phyloP scores from a whole-genome alignment of 129 eudicot species.

The Sambucus nigra region DNA sequence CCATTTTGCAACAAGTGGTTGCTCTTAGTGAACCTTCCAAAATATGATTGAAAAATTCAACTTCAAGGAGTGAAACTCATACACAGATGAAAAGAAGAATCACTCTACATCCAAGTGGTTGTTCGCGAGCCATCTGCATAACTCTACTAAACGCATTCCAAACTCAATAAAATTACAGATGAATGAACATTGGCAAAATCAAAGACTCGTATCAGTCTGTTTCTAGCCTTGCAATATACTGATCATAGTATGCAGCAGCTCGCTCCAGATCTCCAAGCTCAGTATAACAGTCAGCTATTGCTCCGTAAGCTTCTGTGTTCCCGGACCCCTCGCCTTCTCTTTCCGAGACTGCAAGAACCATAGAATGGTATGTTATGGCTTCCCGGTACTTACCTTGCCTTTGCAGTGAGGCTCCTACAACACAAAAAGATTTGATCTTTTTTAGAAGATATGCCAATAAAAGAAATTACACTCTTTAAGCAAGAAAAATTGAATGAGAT shows the following conservation, averaged over 20 bases:
- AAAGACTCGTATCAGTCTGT: constrained; percentile 33
- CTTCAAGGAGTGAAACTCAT: too few relatives aligned
- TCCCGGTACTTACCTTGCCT: constrained; percentile 90
- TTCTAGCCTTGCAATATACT: constrained; percentile 75
- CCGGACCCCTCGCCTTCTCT: constrained; percentile 86
- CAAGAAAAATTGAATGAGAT: too few relatives aligned
- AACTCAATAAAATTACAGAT: too few relatives aligned
- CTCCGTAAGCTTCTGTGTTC: constrained; percentile 91
- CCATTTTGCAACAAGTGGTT: too few relatives aligned
- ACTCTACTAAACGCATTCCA: background rate
- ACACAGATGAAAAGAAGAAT: too few relatives aligned
- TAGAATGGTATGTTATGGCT: constrained; percentile 72
- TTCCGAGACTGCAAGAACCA: constrained; percentile 78
- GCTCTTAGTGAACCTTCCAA: too few relatives aligned
- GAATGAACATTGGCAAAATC: background rate
- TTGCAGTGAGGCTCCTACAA: constrained; percentile 90
- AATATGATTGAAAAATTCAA: too few relatives aligned
- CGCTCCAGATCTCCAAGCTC: constrained; percentile 87
- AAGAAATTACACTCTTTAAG: too few relatives aligned
- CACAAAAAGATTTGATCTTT: too few relatives aligned
- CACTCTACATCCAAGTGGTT: too few relatives aligned
- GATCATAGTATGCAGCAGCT: constrained; percentile 83
- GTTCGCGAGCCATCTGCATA: background rate
- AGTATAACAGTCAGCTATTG: constrained; percentile 97
- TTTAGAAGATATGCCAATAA: too few relatives aligned